Base-by-base conservation (phyloP, 2,329 filamentous ascomycete species). In the Fusarium devonianum region DNA sequence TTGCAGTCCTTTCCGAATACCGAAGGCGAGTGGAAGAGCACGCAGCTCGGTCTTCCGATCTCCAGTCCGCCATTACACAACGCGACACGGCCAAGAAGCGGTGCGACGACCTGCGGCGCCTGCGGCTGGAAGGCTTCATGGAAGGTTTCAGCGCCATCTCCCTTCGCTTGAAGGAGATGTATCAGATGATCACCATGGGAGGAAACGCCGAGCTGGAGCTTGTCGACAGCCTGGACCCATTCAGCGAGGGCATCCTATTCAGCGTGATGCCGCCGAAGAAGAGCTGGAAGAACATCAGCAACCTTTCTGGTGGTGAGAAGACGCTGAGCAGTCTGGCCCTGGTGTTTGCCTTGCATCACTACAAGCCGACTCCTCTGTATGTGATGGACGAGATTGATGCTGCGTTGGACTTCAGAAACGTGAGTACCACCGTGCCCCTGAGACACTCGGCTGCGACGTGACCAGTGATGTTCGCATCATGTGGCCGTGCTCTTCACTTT, bases 381-480 rank as follows among this genome's bases (percentile, higher is more conserved):
- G 94, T 99, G 66, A 99, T 99, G 94, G 94, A 99, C 75, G 94
- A 99, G 77, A 99, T 99, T 71, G 94, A 99, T 74, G 94, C 94
- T 16, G 94, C 94, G 21, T 75, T 99, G 75, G 94, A 99, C 77
- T 99, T 99, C 80, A 81, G 92, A 75, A 99, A 99, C 70, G 94
- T 96, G 69, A 87, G 90, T 85, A 40, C 33, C 29, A 46, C 49
- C 43, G 14, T 37, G 3, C 30, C 37, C 43, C 46, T 61, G 49
- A 65, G 58, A 65, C 62, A 65, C 39, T 65, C 62, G 62, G 55
- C 33, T 65, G 49, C 37, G 32, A 52, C 37, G 48, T 48, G 29
- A 38, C 30, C 46, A 46, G 28, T 38, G 32, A 40, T 43, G 38
- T 50, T 32, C 33, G 37, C 29, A 30, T 53, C 42, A 40, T 35